Conservation (phyloP, 129 eudicot species). For the Solidago caesia region DNA sequence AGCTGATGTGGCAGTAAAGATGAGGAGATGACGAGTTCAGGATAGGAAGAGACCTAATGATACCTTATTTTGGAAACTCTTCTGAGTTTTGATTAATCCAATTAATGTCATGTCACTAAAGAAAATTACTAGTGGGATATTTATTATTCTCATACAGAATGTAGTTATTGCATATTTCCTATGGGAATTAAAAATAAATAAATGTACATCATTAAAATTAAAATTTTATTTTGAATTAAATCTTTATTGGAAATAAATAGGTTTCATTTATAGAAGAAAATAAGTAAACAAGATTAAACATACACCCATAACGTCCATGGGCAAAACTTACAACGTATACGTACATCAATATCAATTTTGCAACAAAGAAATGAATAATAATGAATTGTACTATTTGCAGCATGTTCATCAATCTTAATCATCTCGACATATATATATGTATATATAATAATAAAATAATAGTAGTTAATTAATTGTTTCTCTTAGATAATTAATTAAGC, state of each 20-base stretch:
- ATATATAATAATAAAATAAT: not conserved
- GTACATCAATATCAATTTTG: constrained; percentile 3
- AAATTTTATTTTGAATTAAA: not conserved
- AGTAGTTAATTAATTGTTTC: no score
- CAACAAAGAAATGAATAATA: constrained; percentile 4
- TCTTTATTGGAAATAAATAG: not conserved
- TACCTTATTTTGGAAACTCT: no score
- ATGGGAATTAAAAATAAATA: not conserved
- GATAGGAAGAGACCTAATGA: no score
- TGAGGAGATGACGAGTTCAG: no score
- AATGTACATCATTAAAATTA: not conserved
- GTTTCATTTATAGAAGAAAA: not conserved
- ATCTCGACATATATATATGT: not conserved
- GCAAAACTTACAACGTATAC: not conserved
- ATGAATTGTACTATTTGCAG: constrained; percentile 10
- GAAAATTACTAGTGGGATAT: no score
- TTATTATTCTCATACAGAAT: no score
- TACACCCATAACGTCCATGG: not conserved
- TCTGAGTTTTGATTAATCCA: no score
- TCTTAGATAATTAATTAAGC: constrained; percentile 27
- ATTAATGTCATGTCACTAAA: no score
- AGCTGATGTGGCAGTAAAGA: no score
- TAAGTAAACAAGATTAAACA: not conserved
- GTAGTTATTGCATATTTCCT: not conserved
- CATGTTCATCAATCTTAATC: not conserved